Evolutionary conservation across 495 filamentous ascomycete genomes (phyloP).

Genomic region (Diplogelasinospora grovesii): DNA sequence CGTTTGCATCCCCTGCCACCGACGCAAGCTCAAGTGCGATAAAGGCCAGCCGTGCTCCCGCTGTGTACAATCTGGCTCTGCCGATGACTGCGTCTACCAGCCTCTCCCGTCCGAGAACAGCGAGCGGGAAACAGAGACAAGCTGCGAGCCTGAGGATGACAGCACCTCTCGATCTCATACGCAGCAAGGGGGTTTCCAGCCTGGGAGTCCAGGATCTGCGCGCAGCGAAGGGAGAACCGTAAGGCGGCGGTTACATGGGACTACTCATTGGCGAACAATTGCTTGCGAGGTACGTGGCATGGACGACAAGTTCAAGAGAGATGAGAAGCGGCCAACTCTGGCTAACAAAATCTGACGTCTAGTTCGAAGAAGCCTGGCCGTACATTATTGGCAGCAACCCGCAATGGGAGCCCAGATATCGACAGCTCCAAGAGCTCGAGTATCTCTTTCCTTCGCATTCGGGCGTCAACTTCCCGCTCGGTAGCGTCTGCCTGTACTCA

Average conservation of each 20-base stretch:
- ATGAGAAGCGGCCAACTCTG: neutral
- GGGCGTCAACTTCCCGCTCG: constrained; percentile 19
- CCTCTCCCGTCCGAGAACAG: constrained; percentile 7
- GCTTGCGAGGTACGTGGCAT: constrained; percentile 17
- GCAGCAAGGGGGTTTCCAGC: constrained; percentile 1
- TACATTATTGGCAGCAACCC: constrained; percentile 17
- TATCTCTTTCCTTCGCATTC: constrained; percentile 13
- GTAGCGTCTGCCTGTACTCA: constrained; percentile 10
- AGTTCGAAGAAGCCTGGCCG: constrained; percentile 21
- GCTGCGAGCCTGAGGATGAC: constrained; percentile 5
- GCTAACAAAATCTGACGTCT: neutral
- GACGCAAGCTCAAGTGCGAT: constrained; percentile 23
- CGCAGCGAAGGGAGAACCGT: constrained; percentile 3
- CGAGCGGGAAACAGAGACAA: constrained; percentile 8
- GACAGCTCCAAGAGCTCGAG: constrained; percentile 15
- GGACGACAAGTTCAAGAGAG: neutral
- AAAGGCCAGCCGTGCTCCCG: constrained; percentile 22
- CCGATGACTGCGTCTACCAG: constrained; percentile 22
- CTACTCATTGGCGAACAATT: constrained; percentile 19
- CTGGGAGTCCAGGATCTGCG: constrained; percentile 2
- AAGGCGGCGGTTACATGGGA: constrained; percentile 13
- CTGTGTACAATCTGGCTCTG: constrained; percentile 15
- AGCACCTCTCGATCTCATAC: constrained; percentile 1
- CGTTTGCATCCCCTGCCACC: constrained; percentile 25
- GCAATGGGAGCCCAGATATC: constrained; percentile 15